phyloP scores from a whole-genome alignment of 805 yeast genomes.

The Kodamaea sagamina region DNA sequence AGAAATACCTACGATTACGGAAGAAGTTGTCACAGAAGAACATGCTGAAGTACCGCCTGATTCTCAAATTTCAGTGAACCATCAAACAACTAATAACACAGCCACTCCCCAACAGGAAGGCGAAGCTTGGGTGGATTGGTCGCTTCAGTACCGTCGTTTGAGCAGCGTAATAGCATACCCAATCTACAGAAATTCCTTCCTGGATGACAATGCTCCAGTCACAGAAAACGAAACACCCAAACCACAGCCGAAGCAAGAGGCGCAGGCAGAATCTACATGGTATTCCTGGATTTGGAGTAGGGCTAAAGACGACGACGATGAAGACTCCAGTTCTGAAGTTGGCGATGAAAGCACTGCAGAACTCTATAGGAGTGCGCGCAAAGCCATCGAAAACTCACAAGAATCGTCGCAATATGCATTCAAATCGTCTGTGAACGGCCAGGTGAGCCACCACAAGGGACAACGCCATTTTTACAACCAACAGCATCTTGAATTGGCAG shows the following conservation, averaged over 20 bases:
- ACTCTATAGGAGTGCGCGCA: conserved; percentile 33
- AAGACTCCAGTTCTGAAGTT: conserved; percentile 18
- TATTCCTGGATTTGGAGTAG: conserved; percentile 27
- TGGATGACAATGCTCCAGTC: not conserved
- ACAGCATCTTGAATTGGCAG: conserved; percentile 30
- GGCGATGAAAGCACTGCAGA: conserved; percentile 26
- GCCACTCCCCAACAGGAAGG: not conserved
- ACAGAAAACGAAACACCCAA: conserved; percentile 4
- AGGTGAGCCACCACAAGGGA: conserved; percentile 4
- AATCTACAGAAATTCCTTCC: not conserved
- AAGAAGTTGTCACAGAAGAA: too few relatives aligned
- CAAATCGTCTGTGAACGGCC: conserved; percentile 15
- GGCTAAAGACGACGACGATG: conserved; percentile 13
- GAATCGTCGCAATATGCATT: conserved; percentile 39
- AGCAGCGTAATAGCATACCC: conserved; percentile 12
- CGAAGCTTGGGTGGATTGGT: conserved; percentile 16
- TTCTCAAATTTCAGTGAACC: too few relatives aligned
- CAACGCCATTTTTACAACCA: conserved; percentile 9
- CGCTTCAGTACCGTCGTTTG: conserved; percentile 16
- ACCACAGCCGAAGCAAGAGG: not conserved
- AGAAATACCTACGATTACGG: too few relatives aligned
- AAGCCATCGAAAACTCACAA: conserved; percentile 33
- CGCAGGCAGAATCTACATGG: conserved; percentile 25
- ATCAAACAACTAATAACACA: not conserved
- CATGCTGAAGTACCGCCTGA: too few relatives aligned